Base-by-base conservation (phyloP, 495 filamentous ascomycete genomes). In the Penicillium pulvis region DNA sequence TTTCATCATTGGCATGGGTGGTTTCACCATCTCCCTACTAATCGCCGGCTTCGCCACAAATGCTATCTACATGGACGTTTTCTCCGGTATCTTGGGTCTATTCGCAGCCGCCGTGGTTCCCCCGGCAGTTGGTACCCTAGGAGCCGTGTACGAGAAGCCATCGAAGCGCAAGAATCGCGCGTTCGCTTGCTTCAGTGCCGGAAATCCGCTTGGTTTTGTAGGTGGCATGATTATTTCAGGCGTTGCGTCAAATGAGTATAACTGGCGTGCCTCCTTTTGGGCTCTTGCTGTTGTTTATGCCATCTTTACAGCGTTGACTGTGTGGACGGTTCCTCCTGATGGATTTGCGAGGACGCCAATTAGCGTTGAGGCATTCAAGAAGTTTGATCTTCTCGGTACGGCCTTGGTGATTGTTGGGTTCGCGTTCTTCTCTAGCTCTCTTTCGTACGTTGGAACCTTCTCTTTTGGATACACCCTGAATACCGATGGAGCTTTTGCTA, bases 171-270 rank as follows among this genome's bases (percentile, higher is more conserved):
- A 79, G 81, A 93, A 81, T 76, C 86, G 71, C 65, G 83, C 64
- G 71, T 91, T 81, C 78, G 89, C 76, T 6, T 91, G 72, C 81
- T 92, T 79, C 71, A 84, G 81, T 46, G 84, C 87, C 1, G 88
- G 90, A 0, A 90, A 87, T 28, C 80, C 90, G 30, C 78, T 90
- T 30, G 90, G 90, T 0, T 81, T 90, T 60, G 86, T 89, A 1
- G 81, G 86, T 55, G 87, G 87, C 0, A 85, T 79, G 36, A 83
- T 91, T 42, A 72, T 89, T 17, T 83, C 81, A 28, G 89, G 88
- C 14, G 75, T 89, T 26, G 88, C 87, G 4, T 80, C 85, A 7
- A 81, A 89, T 59, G 75, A 90, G 12, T 85, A 85, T 2, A 86
- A 73, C 60, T 91, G 87, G 88, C 76, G 88, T 17, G 85, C 85